Evolutionary conservation across 306 rosid species (phyloP).

Genomic region (Gillenia trifoliata): DNA sequence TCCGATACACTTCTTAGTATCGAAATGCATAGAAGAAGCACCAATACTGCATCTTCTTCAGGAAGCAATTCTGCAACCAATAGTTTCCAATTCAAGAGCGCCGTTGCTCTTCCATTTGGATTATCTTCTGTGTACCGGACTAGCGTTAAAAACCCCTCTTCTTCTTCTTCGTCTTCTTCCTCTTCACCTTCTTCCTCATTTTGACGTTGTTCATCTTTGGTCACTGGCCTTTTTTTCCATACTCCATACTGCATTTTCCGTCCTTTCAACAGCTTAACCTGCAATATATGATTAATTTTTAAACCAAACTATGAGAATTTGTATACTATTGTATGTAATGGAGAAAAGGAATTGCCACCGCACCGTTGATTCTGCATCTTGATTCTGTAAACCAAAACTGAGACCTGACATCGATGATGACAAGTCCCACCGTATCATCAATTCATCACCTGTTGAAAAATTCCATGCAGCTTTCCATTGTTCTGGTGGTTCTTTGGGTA

Average conservation of each 20-base stretch:
- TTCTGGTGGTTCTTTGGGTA: slow-evolving; percentile 66
- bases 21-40: slow-evolving; percentile 70
- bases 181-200: slow-evolving; percentile 16
- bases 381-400: slow-evolving; percentile 48
- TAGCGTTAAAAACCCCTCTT: slow-evolving; percentile 59
- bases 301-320: slow-evolving; percentile 4
- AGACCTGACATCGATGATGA: slow-evolving; percentile 48
- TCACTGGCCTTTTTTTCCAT: slow-evolving; percentile 27
- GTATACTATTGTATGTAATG: slow-evolving; percentile 1
- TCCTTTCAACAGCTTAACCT: slow-evolving; percentile 79
- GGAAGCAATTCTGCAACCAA: slow-evolving; percentile 66
- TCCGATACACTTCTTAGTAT: slow-evolving; percentile 73
- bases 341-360: slow-evolving; percentile 5
- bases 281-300: slow-evolving; percentile 14
- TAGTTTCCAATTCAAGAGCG: slow-evolving; percentile 81
- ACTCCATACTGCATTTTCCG: slow-evolving; percentile 61
- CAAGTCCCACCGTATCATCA: slow-evolving; percentile 58
- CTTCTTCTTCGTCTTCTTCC: slow-evolving; percentile 42
- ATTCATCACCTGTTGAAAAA: slow-evolving; percentile 78
- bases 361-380: slow-evolving; percentile 59
- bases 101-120: slow-evolving; percentile 71
- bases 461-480: slow-evolving; percentile 69
- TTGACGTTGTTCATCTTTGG: slow-evolving; percentile 19
- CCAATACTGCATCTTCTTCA: slow-evolving; percentile 71
- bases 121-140: slow-evolving; percentile 67